phyloP scores from a whole-genome alignment of 2,329 filamentous ascomycete species.

The Pseudovirgaria hyperparasitica region DNA sequence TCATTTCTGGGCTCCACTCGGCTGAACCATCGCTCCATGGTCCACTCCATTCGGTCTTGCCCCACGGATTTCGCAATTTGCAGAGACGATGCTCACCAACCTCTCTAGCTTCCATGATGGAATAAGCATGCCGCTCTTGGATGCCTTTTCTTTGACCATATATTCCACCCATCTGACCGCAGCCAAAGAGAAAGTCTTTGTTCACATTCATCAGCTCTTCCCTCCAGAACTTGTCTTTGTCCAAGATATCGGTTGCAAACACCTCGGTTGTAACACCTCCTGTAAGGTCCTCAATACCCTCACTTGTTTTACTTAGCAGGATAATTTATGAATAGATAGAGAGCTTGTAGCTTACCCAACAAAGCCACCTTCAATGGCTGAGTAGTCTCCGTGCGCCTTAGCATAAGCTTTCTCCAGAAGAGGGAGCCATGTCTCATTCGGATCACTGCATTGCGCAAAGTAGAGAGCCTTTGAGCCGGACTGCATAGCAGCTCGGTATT shows the following conservation, averaged over 20 bases:
- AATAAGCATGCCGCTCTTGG: constrained; percentile 38
- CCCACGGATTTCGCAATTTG: constrained; percentile 62
- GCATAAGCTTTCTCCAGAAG: constrained; percentile 73
- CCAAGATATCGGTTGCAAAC: constrained; percentile 54
- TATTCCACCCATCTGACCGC: constrained; percentile 48
- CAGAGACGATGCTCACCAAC: constrained; percentile 18
- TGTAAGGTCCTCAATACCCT: constrained; percentile 46
- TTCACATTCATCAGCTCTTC: constrained; percentile 72
- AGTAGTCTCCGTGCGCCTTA: constrained; percentile 72
- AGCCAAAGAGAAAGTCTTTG: constrained; percentile 63
- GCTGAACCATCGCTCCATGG: constrained; percentile 71
- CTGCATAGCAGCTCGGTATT: constrained; percentile 57
- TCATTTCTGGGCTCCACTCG: constrained; percentile 72
- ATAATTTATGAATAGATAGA: too few relatives aligned
- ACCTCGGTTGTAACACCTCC: constrained; percentile 60
- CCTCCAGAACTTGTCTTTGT: constrained; percentile 73
- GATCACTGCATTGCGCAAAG: constrained; percentile 61
- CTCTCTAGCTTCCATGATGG: constrained; percentile 44
- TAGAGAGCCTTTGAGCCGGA: constrained; percentile 65
- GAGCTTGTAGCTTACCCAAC: constrained; percentile 43
- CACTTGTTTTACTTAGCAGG: constrained; percentile 33
- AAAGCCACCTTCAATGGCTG: constrained; percentile 59
- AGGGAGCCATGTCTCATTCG: constrained; percentile 73
- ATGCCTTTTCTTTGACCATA: constrained; percentile 38
- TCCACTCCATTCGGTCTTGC: constrained; percentile 64